Evolutionary conservation across 2,329 filamentous ascomycete genomes (phyloP).

Genomic region (Pleomassaria siparia): DNA sequence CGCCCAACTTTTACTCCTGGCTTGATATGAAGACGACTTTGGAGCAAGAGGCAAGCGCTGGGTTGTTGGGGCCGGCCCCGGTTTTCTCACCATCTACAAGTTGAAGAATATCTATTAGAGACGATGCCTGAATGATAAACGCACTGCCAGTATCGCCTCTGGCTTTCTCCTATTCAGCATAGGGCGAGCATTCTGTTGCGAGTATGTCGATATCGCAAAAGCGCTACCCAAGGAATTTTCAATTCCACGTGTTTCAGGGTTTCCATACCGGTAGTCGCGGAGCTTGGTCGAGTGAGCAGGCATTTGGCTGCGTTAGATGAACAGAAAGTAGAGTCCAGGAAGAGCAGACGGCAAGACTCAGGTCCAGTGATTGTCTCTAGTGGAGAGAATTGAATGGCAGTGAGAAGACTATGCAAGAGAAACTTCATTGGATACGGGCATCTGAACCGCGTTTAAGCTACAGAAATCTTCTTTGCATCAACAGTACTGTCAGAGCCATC

Average conservation of each 20-base stretch:
- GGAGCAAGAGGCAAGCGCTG: constrained; percentile 44
- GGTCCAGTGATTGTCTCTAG: too few relatives aligned
- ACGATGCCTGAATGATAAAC: background rate
- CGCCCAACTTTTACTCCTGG: constrained; percentile 46
- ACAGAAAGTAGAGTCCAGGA: background rate
- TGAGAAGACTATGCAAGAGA: too few relatives aligned
- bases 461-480: too few relatives aligned
- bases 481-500: too few relatives aligned
- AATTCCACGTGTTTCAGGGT: too few relatives aligned
- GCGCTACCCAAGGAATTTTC: too few relatives aligned
- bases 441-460: too few relatives aligned
- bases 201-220: too few relatives aligned
- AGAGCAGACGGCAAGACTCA: background rate
- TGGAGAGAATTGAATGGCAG: too few relatives aligned
- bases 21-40: constrained; percentile 46
- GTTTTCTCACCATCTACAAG: background rate
- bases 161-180: background rate
- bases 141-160: background rate
- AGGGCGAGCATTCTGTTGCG: background rate
- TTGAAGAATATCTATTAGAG: background rate
- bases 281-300: background rate
- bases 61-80: constrained; percentile 29
- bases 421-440: too few relatives aligned
- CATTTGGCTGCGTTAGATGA: too few relatives aligned
- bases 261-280: too few relatives aligned